phyloP scores from a whole-genome alignment of 345 rosid genomes.

The Populus euphratica region DNA sequence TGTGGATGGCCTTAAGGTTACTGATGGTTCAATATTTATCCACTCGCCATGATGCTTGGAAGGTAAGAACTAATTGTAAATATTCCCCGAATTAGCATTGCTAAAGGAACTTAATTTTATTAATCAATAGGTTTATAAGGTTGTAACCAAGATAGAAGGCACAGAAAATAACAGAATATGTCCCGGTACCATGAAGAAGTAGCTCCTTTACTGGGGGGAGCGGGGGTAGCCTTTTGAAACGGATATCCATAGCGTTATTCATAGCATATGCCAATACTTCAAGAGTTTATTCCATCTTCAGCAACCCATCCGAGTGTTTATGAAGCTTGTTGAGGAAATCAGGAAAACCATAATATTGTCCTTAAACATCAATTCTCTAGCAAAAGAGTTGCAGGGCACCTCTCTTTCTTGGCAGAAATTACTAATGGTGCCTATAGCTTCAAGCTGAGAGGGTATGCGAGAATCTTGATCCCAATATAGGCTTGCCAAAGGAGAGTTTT shows the following conservation, averaged over 20 bases:
- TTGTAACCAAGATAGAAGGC: constrained; percentile 22
- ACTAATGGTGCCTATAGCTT: too few relatives aligned
- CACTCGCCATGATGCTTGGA: constrained; percentile 95
- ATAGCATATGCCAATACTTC: constrained; percentile 17
- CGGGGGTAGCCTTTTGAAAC: too few relatives aligned
- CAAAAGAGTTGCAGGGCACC: constrained; percentile 27
- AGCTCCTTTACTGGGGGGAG: too few relatives aligned
- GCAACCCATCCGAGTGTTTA: neutral
- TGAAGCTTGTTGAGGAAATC: neutral
- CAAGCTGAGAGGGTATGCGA: too few relatives aligned
- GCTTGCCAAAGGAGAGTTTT: constrained; percentile 55
- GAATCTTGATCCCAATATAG: neutral
- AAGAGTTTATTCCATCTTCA: constrained; percentile 20
- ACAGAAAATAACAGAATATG: neutral
- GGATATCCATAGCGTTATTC: constrained; percentile 2
- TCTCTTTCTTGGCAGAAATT: constrained; percentile 26
- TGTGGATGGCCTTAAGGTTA: constrained; percentile 52
- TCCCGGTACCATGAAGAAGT: neutral
- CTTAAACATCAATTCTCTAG: neutral
- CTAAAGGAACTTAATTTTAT: neutral
- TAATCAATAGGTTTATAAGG: neutral
- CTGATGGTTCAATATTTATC: constrained; percentile 76
- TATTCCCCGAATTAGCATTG: too few relatives aligned
- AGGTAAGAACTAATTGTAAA: constrained; percentile 33
- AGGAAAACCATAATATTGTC: neutral